Evolutionary conservation across 768 basidiomycete genomes (phyloP).

Genomic region (Tylopilus subfusipes): DNA sequence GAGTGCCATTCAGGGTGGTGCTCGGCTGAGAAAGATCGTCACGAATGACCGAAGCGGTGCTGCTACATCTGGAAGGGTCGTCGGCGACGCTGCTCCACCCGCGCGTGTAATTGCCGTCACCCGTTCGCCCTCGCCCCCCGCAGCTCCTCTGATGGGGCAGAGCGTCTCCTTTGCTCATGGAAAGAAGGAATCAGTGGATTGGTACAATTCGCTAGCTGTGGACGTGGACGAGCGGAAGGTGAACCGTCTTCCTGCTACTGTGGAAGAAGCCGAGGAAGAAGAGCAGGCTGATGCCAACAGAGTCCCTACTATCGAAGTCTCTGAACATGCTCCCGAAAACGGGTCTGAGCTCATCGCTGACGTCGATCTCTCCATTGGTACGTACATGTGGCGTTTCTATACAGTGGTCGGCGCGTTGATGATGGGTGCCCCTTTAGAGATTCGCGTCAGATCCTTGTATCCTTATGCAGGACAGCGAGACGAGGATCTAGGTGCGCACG

Average conservation of each 20-base stretch:
- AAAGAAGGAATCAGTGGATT: conserved; percentile 81
- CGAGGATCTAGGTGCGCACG: conserved; percentile 78
- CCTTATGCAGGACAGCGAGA: conserved; percentile 80
- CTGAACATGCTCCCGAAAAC: conserved; percentile 41
- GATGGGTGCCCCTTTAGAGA: conserved; percentile 41
- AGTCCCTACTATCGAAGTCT: conserved; percentile 54
- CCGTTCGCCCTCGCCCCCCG: conserved; percentile 32
- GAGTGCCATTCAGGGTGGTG: conserved; percentile 73
- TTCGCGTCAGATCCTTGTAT: conserved; percentile 78
- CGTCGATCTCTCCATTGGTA: conserved; percentile 66
- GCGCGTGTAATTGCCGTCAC: conserved; percentile 56
- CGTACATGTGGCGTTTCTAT: conserved; percentile 3
- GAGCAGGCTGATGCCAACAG: conserved; percentile 34
- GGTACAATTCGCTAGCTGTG: conserved; percentile 85
- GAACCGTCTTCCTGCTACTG: conserved; percentile 47
- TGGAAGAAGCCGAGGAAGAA: conserved; percentile 62
- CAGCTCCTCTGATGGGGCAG: conserved; percentile 11
- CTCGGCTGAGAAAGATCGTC: conserved; percentile 64
- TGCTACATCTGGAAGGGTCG: conserved; percentile 65
- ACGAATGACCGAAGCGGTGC: conserved; percentile 83
- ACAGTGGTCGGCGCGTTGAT: conserved; percentile 1
- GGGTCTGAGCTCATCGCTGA: conserved; percentile 60
- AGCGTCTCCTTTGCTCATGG: conserved; percentile 31
- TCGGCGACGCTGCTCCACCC: conserved; percentile 73
- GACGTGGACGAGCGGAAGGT: conserved; percentile 45